These are phyloP conservation scores for Wickerhamiella australiensis DNA, from an alignment of 805 yeast species.

Conservation along the genomic window DNA sequence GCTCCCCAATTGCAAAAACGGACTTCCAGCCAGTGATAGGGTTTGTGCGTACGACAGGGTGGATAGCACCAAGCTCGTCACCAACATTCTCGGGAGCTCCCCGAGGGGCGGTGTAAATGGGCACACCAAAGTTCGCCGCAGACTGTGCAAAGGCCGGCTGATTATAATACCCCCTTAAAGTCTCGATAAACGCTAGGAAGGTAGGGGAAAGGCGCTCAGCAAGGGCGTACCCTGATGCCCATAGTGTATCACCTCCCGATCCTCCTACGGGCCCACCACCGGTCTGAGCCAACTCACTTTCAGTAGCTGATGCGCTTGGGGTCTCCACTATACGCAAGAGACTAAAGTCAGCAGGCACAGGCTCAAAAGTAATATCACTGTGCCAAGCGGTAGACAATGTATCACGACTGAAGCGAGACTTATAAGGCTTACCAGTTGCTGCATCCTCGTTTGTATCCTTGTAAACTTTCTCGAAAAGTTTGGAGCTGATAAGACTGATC, in stretches of 20 bases:
- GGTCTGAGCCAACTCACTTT: neutral
- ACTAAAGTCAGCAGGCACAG: slow-evolving; percentile 45
- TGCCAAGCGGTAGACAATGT: slow-evolving; percentile 32
- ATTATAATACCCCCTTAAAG: slow-evolving; percentile 22
- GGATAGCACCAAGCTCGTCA: slow-evolving; percentile 44
- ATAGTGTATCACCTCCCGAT: slow-evolving; percentile 40
- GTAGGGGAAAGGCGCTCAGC: slow-evolving; percentile 42
- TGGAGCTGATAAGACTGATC: slow-evolving; percentile 22
- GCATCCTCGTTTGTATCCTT: slow-evolving; percentile 1
- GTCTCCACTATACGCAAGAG: slow-evolving; percentile 39
- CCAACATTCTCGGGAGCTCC: slow-evolving; percentile 32
- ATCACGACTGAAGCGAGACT: neutral
- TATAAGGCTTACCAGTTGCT: neutral
- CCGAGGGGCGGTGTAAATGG: slow-evolving; percentile 21
- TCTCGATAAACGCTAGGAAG: slow-evolving; percentile 36
- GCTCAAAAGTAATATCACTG: slow-evolving; percentile 45
- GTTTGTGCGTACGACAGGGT: slow-evolving; percentile 51
- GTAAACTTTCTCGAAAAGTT: slow-evolving; percentile 18
- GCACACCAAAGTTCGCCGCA: neutral
- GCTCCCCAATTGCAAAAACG: slow-evolving; percentile 40
- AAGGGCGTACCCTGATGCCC: slow-evolving; percentile 43
- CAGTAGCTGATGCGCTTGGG: slow-evolving; percentile 18
- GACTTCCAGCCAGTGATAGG: slow-evolving; percentile 56
- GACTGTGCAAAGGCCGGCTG: slow-evolving; percentile 1
- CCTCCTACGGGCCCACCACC: slow-evolving; percentile 13